Evolutionary conservation across 1,284 basidiomycete genomes (phyloP), one percentile per base, ranked within the genome.

Genomic region (Heterobasidion irregulare): DNA sequence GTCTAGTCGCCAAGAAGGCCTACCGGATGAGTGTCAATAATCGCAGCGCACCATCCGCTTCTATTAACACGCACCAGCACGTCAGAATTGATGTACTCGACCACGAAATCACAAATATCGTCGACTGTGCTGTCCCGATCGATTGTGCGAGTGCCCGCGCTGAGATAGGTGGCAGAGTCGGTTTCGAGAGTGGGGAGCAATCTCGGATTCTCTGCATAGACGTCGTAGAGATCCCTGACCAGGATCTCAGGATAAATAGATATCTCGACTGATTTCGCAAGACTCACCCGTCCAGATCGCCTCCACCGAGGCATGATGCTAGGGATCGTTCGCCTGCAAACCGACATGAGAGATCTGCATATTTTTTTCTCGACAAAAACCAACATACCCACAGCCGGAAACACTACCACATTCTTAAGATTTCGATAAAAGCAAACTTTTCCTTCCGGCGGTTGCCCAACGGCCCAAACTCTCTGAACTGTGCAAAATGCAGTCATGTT

Each of bases 71-170:
- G 51, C 68, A 88, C 86, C 71, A 87, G 68, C 36, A 89, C 77
- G 63, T 92, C 89, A 0, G 87, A 89, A 58, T 87, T 80, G 63
- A 92, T 89, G 58, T 89, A 94, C 62, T 92, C 83, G 19, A 93
- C 80, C 34, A 94, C 75, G 65, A 94, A 94, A 59, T 92, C 77
- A 58, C 84, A 86, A 1, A 93, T 83, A 60, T 93, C 89, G 1
- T 85, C 76, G 6, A 92, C 79, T 0, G 77, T 83, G 58, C 83
- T 82, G 2, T 79, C 73, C 19, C 78, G 73, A 3, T 69, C 70
- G 16, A 75, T 56, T 15, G 50, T 55, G 10, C 58, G 56, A 8
- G 63, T 63, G 2, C 61, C 61, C 2, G 68, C 71, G 8, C 75
- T 53, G 2, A 69, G 61, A 63, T 92, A 91, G 8, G 71, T 65